These are phyloP conservation scores for Nannizziopsis barbatae DNA, from an alignment of 2,329 filamentous ascomycete species.

Conservation along the genomic window DNA sequence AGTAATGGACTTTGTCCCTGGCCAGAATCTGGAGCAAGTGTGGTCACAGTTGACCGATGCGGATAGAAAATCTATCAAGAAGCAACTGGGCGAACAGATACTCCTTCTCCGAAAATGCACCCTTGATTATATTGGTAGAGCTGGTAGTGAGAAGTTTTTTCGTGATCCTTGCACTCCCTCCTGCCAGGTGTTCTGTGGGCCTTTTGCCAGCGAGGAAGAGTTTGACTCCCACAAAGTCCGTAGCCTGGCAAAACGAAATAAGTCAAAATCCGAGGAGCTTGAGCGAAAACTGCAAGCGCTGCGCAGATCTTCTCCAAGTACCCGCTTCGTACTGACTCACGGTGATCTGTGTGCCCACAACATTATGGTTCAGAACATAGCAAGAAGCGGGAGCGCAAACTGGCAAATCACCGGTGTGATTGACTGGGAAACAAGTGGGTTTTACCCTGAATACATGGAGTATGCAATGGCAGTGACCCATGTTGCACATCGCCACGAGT, in stretches of 20 bases:
- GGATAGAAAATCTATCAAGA: background rate
- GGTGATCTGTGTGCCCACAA: background rate
- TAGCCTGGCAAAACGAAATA: too few species aligned
- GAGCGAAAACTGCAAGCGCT: background rate
- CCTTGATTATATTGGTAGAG: background rate
- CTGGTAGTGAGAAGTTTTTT: too few species aligned
- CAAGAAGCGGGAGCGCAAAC: background rate
- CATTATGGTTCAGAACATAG: background rate
- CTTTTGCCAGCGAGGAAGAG: too few species aligned
- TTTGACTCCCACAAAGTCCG: too few species aligned
- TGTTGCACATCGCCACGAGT: background rate
- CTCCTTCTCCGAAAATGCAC: background rate
- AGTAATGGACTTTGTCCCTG: too few species aligned
- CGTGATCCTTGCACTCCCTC: too few species aligned
- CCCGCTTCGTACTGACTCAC: background rate
- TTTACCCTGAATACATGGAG: background rate
- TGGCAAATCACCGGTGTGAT: background rate
- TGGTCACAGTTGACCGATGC: too few species aligned
- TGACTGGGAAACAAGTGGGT: background rate
- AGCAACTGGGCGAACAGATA: background rate
- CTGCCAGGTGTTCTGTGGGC: too few species aligned
- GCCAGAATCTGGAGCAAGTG: too few species aligned
- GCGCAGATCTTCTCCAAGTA: background rate
- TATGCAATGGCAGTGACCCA: background rate
- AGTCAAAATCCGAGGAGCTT: background rate